Evolutionary conservation across 2,329 filamentous ascomycete species (phyloP), one percentile per base, ranked within the genome.

Genomic region (Colletotrichum limetticola): DNA sequence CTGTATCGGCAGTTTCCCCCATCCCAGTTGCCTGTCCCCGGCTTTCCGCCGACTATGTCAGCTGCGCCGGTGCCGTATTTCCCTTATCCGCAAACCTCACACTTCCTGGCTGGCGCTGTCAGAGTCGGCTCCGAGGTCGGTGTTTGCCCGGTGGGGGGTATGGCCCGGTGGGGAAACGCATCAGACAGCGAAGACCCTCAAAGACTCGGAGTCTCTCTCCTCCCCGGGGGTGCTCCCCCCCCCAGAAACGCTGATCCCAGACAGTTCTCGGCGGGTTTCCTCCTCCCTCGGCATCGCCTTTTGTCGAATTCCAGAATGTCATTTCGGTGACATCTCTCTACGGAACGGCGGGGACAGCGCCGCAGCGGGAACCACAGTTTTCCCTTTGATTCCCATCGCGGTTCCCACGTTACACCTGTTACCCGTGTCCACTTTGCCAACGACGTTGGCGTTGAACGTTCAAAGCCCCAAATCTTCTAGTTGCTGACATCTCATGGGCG

Each of bases 321-420:
- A 53, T 63, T 57, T 64, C 55, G 37, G 61, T 53, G 60, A 58
- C 60, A 70, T 69, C 26, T 70, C 67, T 42, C 42, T 3, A 49
- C 42, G 42, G 42, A n/a, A 49, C 42, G 16, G 42, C 16, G 42
- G 42, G 42, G 42, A 6, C 16, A n/a, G 37, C 32, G 1, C 32
- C 32, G 32, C 32, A 42, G 59, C 67, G 53, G 53, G 60, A 30
- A 58, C 53, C 52, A 30, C 67, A 35, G 28, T 58, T 58, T 6
- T 11, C 60, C 8, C 37, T 32, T 42, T 42, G n/a, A 19, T 56
- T 35, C 26, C 59, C 59, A 64, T 53, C 32, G 12, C 6, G 28
- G 12, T 24, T 24, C 7, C 26, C 42, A 63, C 60, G 42, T 32
- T 24, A 52, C 28, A 19, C 12, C 30, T 64, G 30, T 37, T 26